phyloP scores from a whole-genome alignment of 495 filamentous ascomycete species.

The Monascus purpureus region DNA sequence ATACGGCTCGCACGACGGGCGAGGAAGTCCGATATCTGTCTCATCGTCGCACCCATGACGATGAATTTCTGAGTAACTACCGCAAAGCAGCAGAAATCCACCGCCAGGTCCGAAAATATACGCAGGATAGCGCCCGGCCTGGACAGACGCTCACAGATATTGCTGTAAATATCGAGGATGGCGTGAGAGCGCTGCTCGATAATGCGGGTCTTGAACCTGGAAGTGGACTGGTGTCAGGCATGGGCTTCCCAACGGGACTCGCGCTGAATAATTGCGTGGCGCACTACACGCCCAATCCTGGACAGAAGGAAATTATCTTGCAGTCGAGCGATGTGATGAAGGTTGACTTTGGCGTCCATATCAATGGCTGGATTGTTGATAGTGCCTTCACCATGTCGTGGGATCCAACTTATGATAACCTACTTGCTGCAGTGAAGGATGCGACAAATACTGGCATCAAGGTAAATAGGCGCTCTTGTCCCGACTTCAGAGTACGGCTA shows the following conservation, averaged over 20 bases:
- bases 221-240: slow-evolving; percentile 39
- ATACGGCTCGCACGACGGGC: slow-evolving; percentile 41
- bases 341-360: slow-evolving; percentile 52
- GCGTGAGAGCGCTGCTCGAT: slow-evolving; percentile 41
- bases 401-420: slow-evolving; percentile 45
- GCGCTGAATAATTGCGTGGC: slow-evolving; percentile 47
- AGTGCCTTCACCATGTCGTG: slow-evolving; percentile 51
- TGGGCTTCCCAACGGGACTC: slow-evolving; percentile 51
- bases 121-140: slow-evolving; percentile 40
- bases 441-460: slow-evolving; percentile 48
- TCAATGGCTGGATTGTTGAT: slow-evolving; percentile 54
- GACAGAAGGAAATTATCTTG: slow-evolving; percentile 41
- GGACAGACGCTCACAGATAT: slow-evolving; percentile 45
- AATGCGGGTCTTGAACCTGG: slow-evolving; percentile 45
- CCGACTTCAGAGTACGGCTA: neutral
- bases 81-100: slow-evolving; percentile 48
- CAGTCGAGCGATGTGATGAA: slow-evolving; percentile 48
- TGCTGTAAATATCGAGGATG: slow-evolving; percentile 46
- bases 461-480: slow-evolving; percentile 11
- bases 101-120: slow-evolving; percentile 45
- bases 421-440: slow-evolving; percentile 46
- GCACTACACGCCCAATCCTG: slow-evolving; percentile 50
- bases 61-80: slow-evolving; percentile 43
- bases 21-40: slow-evolving; percentile 43
- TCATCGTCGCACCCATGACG: slow-evolving; percentile 32